Conservation (phyloP, 2,329 filamentous ascomycete genomes). For the Bisporella sp. region DNA sequence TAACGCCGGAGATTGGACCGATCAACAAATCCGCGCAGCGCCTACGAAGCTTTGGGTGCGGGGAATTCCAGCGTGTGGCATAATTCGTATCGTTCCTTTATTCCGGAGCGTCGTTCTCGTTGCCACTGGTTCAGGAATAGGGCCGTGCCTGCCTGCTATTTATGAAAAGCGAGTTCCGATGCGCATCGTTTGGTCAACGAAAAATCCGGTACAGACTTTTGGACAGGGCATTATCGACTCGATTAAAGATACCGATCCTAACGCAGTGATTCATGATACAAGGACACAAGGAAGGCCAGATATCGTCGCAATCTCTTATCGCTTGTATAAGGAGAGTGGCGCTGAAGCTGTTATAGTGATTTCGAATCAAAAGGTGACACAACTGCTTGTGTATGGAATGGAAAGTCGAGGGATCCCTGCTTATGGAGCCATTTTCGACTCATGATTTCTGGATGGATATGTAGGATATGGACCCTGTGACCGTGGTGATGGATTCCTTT, state of each 20-base stretch:
- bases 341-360: constrained; percentile 33
- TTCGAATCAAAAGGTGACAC: constrained; percentile 30
- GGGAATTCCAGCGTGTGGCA: constrained; percentile 59
- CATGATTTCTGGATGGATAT: neutral
- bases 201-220: constrained; percentile 27
- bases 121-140: constrained; percentile 68
- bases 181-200: constrained; percentile 31
- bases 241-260: constrained; percentile 25
- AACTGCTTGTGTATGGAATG: constrained; percentile 32
- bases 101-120: constrained; percentile 61
- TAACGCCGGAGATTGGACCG: constrained; percentile 71
- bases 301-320: constrained; percentile 26
- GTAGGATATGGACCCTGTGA: too few relatives aligned
- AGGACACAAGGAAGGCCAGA: constrained; percentile 28
- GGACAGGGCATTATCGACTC: constrained; percentile 26
- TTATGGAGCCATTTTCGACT: constrained; percentile 28
- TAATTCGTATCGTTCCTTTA: constrained; percentile 59
- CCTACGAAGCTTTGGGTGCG: constrained; percentile 60
- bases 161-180: constrained; percentile 14
- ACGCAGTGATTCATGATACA: constrained; percentile 31
- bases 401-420: constrained; percentile 31
- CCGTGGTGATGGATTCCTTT: too few relatives aligned
- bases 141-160: constrained; percentile 46
- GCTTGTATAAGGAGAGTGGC: constrained; percentile 23
- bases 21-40: constrained; percentile 51